These are phyloP conservation scores for Globisporangium nodosum DNA, from an alignment of 352 stramenopile species.

Conservation along the genomic window DNA sequence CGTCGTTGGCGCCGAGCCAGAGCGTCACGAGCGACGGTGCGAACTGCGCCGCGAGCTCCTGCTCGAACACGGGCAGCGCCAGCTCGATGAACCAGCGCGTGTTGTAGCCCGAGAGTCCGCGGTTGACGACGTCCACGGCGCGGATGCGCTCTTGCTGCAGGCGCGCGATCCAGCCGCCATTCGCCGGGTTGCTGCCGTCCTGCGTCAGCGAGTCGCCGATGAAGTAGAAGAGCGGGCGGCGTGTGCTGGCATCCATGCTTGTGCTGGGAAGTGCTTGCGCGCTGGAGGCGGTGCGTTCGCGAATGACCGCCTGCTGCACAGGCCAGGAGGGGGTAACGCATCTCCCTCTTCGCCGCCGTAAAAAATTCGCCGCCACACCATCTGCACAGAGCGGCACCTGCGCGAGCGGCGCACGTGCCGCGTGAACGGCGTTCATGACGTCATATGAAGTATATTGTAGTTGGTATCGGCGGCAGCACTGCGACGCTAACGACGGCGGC, in stretches of 20 bases:
- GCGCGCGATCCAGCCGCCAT: constrained; percentile 36
- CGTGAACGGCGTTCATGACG: too few relatives aligned
- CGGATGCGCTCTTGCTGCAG: constrained; percentile 46
- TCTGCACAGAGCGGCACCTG: not conserved
- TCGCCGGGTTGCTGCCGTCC: constrained; percentile 26
- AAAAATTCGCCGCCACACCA: not conserved
- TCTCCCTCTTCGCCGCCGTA: not conserved
- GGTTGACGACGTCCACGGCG: constrained; percentile 50
- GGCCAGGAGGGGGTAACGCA: not conserved
- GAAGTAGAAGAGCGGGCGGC: constrained; percentile 31
- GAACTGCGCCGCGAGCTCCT: constrained; percentile 27
- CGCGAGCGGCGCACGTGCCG: not conserved
- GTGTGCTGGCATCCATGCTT: not conserved
- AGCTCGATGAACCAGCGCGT: constrained; percentile 44
- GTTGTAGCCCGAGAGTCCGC: constrained; percentile 54
- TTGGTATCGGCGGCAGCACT: not conserved
- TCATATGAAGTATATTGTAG: not conserved
- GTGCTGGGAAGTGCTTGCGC: not conserved
- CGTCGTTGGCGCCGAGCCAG: constrained; percentile 71
- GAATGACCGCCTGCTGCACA: not conserved
- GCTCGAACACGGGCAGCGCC: constrained; percentile 27
- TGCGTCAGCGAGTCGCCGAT: constrained; percentile 69
- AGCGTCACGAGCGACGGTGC: constrained; percentile 46
- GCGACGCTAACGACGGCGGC: not conserved
- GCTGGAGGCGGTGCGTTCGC: not conserved